Percentiles rank a stretch among this genome's conserved stretches.
Conservation (phyloP, 2,329 filamentous ascomycete genomes). For the Aspergillus hiratsukae region DNA sequence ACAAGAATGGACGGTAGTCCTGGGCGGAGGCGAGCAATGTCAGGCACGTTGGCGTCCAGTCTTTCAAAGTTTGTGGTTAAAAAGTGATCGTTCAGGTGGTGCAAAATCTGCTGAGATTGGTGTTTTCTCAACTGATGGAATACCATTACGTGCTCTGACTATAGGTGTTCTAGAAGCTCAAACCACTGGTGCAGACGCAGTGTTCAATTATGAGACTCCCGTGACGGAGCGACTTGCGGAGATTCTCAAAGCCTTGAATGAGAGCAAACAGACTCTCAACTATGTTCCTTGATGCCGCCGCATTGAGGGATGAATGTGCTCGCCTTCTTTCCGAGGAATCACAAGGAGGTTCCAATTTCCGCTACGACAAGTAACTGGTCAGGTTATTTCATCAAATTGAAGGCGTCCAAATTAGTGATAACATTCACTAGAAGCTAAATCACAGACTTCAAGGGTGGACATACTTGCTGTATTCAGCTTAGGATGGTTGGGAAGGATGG, state of each 20-base stretch:
- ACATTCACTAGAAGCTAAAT: not conserved
- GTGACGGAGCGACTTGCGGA: not conserved
- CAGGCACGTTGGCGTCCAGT: not conserved
- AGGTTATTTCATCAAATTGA: not conserved
- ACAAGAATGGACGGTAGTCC: not conserved
- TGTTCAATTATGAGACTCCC: not conserved
- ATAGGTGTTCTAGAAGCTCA: not conserved
- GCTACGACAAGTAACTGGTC: slow-evolving; percentile 1
- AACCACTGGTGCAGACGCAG: not conserved
- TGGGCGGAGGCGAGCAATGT: slow-evolving; percentile 2
- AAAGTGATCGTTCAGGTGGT: slow-evolving; percentile 1
- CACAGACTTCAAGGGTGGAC: not conserved
- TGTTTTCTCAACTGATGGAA: no score
- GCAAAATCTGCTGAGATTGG: not conserved
- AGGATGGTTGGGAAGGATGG: not conserved
- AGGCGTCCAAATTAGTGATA: not conserved
- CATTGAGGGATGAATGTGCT: not conserved
- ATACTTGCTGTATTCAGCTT: not conserved
- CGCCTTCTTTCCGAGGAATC: not conserved
- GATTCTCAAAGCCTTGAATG: not conserved
- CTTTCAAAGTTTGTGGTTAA: not conserved
- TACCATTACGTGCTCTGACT: no score
- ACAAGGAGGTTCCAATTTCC: not conserved
- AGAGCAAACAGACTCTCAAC: not conserved
- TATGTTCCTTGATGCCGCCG: slow-evolving; percentile 1